Evolutionary conservation across 2,329 filamentous ascomycete species (phyloP), one percentile per base, ranked within the genome.

Genomic region (Juglanconis oblonga): DNA sequence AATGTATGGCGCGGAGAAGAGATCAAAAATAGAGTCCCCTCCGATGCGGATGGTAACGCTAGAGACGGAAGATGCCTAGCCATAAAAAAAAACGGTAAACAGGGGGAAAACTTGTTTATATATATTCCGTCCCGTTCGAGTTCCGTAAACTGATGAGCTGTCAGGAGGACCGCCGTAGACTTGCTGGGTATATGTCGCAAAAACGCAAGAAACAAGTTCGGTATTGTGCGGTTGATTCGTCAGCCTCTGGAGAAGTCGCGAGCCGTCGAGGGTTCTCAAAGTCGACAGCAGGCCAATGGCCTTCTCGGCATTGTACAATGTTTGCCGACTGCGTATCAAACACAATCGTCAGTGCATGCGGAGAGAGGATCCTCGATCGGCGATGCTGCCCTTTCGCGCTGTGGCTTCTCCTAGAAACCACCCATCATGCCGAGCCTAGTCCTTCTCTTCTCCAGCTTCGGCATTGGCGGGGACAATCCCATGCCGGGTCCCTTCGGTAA

Each of bases 381-480:
- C 13, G 6, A 35, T 24, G 24, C 8, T 36, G 31, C 48, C 13
- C 14, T 17, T 6, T 8, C 17, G 11, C 3, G 32, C 75, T 17
- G n/a, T 11, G 45, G 9, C 10, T 31, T 31, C n/a, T 24, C 17
- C 31, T 24, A 48, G 13, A 48, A 48, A 3, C 45, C 24, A 10
- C 69, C 79, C 76, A 85, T 83, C 79, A 84, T 84, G 61, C 83
- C 83, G 55, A 86, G 69, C 63, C 84, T 77, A 62, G 84, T 87
- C 77, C 82, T 85, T 65, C 84, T 79, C 76, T 86, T 86, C 74
- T 86, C 83, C 82, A 86, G 84, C 64, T 74, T 76, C 53, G 81
- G 78, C 67, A 75, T 75, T 9, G 73, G 61, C 64, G 73, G 65
- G 67, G 58, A 69, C 38, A 71, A 68, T 24, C 58, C 59, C 54